Evolutionary conservation across 768 basidiomycete species (phyloP).

Genomic region (Hygrocybe coccinea): DNA sequence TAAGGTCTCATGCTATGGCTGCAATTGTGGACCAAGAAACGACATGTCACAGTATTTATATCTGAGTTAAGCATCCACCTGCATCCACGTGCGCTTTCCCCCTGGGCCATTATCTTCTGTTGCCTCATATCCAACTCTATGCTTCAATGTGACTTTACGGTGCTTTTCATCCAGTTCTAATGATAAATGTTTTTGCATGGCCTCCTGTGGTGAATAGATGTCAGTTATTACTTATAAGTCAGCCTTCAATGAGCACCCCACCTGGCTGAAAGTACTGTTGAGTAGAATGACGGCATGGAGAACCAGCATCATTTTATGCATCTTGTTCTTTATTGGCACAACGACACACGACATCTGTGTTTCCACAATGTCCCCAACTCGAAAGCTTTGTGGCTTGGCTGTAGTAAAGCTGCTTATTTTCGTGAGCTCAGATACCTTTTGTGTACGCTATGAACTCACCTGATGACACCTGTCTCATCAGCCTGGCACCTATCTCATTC

Average conservation of each 20-base stretch:
- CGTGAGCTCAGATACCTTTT: not conserved
- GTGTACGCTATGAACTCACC: not conserved
- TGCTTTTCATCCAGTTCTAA: no score
- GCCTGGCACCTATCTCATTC: not conserved
- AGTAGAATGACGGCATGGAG: conserved; percentile 9
- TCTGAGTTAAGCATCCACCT: no score
- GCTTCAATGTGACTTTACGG: no score
- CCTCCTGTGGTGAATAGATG: not conserved
- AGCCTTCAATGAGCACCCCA: not conserved
- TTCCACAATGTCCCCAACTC: conserved; percentile 12
- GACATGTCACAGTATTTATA: no score
- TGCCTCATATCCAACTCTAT: no score
- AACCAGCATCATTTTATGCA: conserved; percentile 9
- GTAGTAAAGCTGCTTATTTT: not conserved
- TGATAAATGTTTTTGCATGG: not conserved
- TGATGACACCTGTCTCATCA: not conserved
- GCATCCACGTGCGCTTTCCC: no score
- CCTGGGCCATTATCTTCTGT: no score
- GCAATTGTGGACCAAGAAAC: no score
- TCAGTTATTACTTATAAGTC: no score
- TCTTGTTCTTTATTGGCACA: conserved; percentile 7
- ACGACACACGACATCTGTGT: conserved; percentile 11
- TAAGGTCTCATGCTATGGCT: no score
- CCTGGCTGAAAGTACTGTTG: conserved; percentile 6
- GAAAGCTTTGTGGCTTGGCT: not conserved